phyloP scores from a whole-genome alignment of 805 yeast genomes.

The Sugiyamaella mastotermitis region DNA sequence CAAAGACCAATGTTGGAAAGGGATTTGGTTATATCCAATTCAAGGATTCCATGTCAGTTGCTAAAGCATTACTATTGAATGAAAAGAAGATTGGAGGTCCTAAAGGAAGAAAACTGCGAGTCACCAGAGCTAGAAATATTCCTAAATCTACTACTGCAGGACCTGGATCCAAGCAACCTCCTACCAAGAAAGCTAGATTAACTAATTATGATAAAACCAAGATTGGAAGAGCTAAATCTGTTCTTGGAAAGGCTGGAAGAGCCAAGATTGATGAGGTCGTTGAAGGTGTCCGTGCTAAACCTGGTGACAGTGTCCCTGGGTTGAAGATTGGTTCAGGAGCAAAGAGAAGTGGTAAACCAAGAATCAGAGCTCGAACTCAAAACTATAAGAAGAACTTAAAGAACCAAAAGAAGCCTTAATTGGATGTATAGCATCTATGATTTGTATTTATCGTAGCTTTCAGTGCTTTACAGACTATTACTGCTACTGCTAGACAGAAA shows the following conservation, averaged over 20 bases:
- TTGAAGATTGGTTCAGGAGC: conserved; percentile 40
- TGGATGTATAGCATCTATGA: too few relatives aligned
- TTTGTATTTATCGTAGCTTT: too few relatives aligned
- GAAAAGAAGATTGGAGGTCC: conserved; percentile 48
- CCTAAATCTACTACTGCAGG: conserved; percentile 8
- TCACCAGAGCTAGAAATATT: conserved; percentile 59
- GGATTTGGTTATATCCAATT: conserved; percentile 97
- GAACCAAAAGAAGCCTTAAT: not conserved
- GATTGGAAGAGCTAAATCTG: conserved; percentile 70
- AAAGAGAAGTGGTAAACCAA: conserved; percentile 25
- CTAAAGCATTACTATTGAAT: conserved; percentile 72
- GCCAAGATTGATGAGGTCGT: conserved; percentile 48
- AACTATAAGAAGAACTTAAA: conserved; percentile 38
- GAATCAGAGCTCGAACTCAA: conserved; percentile 45
- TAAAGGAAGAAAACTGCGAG: conserved; percentile 60
- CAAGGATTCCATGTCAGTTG: conserved; percentile 56
- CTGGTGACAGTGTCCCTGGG: conserved; percentile 57
- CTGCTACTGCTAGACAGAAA: too few relatives aligned
- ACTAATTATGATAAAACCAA: conserved; percentile 67
- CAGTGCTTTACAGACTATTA: too few relatives aligned
- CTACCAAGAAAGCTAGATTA: conserved; percentile 32
- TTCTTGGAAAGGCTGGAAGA: conserved; percentile 76
- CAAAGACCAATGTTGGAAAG: conserved; percentile 91
- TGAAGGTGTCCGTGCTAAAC: conserved; percentile 76
- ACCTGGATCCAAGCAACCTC: conserved; percentile 13